Base-by-base conservation (phyloP, 257 asterid species). In the Mentha longifolia region DNA sequence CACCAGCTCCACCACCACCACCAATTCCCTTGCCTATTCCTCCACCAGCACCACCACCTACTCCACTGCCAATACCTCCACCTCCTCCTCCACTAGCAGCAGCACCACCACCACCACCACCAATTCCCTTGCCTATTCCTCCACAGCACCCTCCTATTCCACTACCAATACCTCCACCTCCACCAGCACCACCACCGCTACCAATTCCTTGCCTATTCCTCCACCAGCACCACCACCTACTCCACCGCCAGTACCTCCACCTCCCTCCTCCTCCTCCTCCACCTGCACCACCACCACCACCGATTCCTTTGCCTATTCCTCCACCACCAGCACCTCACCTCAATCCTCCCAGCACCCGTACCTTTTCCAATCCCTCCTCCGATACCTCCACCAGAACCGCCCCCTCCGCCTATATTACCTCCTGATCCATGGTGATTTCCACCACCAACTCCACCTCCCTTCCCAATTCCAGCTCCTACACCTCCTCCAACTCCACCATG, bases 401-500 rank as follows among this genome's bases (percentile, higher is more conserved):
- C 37, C 37, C 74, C 70, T 19, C 72, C 72, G 6, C 66, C 67
- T 9, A 61, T 9, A 47, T 5, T 14, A n/a, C 54, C 20, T 0
- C 72, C 60, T 3, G 37, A 33, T 33, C 37, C 37, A 33, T 33
- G 37, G 37, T 33, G 37, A 33, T 3, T 2, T 33, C 37, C 37
- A 4, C 78, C 79, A 0, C 46, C 82, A 16, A 47, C 35, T 22
- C 35, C 60, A 54, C 35, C 61, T 0, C 78, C 79, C 54, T 11
- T 45, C 37, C 66, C 51, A 6, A 33, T 51, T 16, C 52, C 31
- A 0, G 15, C 31, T 52, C 59, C 59, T 19, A 17, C 59, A 0
- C 79, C 79, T 2, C 85, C 77, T 9, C 82, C 80, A 4, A n/a
- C 3, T 7, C 74, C 77, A 50, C 45, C 20, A 17, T 50, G 42